Evolutionary conservation across 2,329 filamentous ascomycete species (phyloP).

Genomic region (Talaromyces sp.): DNA sequence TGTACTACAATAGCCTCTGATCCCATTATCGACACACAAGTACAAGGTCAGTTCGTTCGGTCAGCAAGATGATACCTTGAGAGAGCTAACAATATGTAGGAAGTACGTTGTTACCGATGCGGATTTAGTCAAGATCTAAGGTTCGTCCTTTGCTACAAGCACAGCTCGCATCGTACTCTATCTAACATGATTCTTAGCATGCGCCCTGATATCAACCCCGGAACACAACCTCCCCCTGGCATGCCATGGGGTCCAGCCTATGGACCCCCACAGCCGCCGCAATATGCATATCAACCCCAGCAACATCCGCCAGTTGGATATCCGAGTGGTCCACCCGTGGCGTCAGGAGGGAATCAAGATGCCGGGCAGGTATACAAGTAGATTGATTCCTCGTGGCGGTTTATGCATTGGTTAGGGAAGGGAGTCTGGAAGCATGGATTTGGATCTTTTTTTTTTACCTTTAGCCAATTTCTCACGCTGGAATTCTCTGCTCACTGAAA

Average conservation of each 20-base stretch:
- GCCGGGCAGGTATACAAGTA: slow-evolving; percentile 11
- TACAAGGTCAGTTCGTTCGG: slow-evolving; percentile 28
- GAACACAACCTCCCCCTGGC: slow-evolving; percentile 30
- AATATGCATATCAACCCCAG: not conserved
- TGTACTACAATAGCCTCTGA: slow-evolving; percentile 27
- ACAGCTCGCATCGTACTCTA: not conserved
- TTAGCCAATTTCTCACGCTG: too few species aligned
- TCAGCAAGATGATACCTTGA: not conserved
- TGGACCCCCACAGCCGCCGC: not conserved
- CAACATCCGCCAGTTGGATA: slow-evolving; percentile 1
- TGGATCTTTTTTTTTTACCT: too few species aligned
- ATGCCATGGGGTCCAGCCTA: slow-evolving; percentile 23
- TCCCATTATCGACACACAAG: slow-evolving; percentile 36
- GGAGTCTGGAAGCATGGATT: not conserved
- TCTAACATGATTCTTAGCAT: slow-evolving; percentile 21
- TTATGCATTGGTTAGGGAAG: not conserved
- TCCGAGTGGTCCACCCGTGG: not conserved
- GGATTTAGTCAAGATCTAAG: slow-evolving; percentile 35
- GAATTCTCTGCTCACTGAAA: too few species aligned
- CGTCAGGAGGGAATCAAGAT: slow-evolving; percentile 7
- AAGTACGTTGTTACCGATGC: slow-evolving; percentile 36
- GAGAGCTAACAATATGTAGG: slow-evolving; percentile 24
- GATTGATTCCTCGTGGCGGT: not conserved
- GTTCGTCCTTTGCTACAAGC: slow-evolving; percentile 18
- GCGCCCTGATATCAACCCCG: slow-evolving; percentile 35